phyloP scores from a whole-genome alignment of 2,329 filamentous ascomycete species.

The Colletotrichum sp. region DNA sequence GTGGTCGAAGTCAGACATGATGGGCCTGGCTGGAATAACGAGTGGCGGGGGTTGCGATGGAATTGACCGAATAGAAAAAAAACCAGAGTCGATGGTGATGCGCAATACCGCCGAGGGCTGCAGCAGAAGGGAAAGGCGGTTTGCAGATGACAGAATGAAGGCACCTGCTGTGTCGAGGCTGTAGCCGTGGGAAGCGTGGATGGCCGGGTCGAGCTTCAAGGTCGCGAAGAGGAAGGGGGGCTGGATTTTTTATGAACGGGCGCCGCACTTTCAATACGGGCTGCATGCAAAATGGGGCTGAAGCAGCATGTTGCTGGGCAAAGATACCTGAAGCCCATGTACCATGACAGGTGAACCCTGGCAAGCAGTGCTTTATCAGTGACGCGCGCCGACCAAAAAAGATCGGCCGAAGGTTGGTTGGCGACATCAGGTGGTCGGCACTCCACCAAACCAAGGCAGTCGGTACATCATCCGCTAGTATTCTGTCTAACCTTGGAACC shows the following conservation, averaged over 20 bases:
- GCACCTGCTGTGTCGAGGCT: slow-evolving; percentile 7
- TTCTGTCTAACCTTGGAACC: background rate
- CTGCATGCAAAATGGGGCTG: slow-evolving; percentile 18
- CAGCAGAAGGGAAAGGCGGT: background rate
- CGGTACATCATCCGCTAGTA: background rate
- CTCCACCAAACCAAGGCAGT: background rate
- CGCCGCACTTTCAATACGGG: background rate
- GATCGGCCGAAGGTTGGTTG: slow-evolving; percentile 1
- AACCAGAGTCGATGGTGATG: background rate
- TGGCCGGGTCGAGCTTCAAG: slow-evolving; percentile 7
- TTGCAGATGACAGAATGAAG: slow-evolving; percentile 9
- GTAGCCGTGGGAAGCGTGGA: slow-evolving; percentile 4
- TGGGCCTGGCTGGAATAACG: slow-evolving; percentile 11
- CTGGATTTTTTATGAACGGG: slow-evolving; percentile 19
- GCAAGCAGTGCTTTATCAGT: slow-evolving; percentile 13
- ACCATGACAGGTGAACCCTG: slow-evolving; percentile 16
- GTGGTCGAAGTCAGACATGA: slow-evolving; percentile 73
- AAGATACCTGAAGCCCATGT: slow-evolving; percentile 3
- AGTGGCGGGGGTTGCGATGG: background rate
- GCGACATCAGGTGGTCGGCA: slow-evolving; percentile 13
- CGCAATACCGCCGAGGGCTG: background rate
- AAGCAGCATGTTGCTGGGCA: slow-evolving; percentile 3
- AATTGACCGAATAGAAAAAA: background rate
- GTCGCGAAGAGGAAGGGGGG: slow-evolving; percentile 17
- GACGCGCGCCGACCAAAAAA: slow-evolving; percentile 9